These are phyloP conservation scores for Xylogone sp. DNA, from an alignment of 2,329 filamentous ascomycete species.

Conservation along the genomic window DNA sequence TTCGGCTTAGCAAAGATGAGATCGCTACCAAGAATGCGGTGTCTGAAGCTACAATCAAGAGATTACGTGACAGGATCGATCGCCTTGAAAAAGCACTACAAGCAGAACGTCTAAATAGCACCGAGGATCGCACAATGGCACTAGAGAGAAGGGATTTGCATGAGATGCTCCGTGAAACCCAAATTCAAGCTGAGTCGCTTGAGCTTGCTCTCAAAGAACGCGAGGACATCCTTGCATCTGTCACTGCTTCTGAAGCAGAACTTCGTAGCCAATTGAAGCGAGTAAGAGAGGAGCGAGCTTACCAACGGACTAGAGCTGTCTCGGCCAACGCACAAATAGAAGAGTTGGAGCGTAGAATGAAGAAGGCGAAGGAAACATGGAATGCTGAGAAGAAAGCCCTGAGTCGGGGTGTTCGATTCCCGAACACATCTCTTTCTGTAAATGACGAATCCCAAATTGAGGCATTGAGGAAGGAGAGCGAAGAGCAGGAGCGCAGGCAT, in stretches of 20 bases:
- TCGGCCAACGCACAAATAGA: conserved; percentile 19
- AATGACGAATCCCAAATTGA: conserved; percentile 37
- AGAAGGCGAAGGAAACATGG: conserved; percentile 38
- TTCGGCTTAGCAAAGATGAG: conserved; percentile 40
- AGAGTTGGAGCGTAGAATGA: conserved; percentile 33
- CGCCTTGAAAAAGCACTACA: conserved; percentile 45
- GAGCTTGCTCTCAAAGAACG: conserved; percentile 69
- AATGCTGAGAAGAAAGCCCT: conserved; percentile 41
- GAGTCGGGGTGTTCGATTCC: conserved; percentile 32
- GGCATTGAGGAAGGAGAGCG: conserved; percentile 27
- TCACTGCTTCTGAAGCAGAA: conserved; percentile 52
- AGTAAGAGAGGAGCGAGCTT: conserved; percentile 61
- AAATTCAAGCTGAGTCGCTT: conserved; percentile 64
- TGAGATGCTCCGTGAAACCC: conserved; percentile 56
- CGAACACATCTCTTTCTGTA: conserved; percentile 31
- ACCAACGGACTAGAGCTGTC: conserved; percentile 21
- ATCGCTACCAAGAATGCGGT: conserved; percentile 32
- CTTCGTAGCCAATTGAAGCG: conserved; percentile 67
- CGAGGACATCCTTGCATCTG: conserved; percentile 58
- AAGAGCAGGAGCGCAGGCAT: conserved; percentile 57
- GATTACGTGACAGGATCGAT: conserved; percentile 48
- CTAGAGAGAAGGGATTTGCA: conserved; percentile 59
- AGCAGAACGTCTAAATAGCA: conserved; percentile 48
- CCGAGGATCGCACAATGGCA: conserved; percentile 53
- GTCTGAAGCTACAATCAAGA: conserved; percentile 38